These are phyloP conservation scores for Pseudocohnilembus persalinus DNA, from an alignment of 169 alveolate species.

Conservation along the genomic window DNA sequence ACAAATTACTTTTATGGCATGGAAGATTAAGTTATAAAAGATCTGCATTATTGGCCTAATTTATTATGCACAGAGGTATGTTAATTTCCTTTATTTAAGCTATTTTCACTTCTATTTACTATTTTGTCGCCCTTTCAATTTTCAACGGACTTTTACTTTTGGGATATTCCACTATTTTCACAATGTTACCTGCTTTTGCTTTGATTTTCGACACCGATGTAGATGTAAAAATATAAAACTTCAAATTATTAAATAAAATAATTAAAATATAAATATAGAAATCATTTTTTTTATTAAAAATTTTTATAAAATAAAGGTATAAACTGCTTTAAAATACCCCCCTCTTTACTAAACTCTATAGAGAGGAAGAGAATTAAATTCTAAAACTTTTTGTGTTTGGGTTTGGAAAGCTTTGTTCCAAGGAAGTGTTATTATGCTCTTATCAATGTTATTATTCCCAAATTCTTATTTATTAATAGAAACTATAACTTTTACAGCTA, in stretches of 20 bases:
- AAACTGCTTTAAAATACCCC: conserved; percentile 89
- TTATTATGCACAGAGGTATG: conserved; percentile 95
- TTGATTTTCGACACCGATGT: conserved; percentile 93
- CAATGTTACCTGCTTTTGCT: conserved; percentile 95
- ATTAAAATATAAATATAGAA: conserved; percentile 25
- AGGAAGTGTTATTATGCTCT: conserved; percentile 96
- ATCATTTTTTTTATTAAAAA: conserved; percentile 58
- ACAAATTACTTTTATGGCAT: conserved; percentile 94
- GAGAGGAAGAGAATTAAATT: conserved; percentile 92
- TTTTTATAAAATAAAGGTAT: conserved; percentile 23
- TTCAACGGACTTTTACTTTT: conserved; percentile 96
- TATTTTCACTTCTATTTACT: conserved; percentile 90
- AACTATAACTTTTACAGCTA: conserved; percentile 95
- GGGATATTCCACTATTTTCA: conserved; percentile 97
- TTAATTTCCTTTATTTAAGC: conserved; percentile 94
- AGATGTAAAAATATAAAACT: conserved; percentile 55
- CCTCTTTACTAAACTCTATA: conserved; percentile 93
- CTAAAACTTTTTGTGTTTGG: conserved; percentile 95
- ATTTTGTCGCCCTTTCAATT: conserved; percentile 94
- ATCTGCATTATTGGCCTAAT: conserved; percentile 92
- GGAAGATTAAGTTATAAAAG: conserved; percentile 96
- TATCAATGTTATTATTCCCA: conserved; percentile 91
- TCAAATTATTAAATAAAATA: not conserved
- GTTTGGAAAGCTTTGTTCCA: conserved; percentile 92
- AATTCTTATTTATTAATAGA: conserved; percentile 90